These are phyloP conservation scores for Colletotrichum karsti DNA, from an alignment of 2,329 filamentous ascomycete species.

Conservation along the genomic window DNA sequence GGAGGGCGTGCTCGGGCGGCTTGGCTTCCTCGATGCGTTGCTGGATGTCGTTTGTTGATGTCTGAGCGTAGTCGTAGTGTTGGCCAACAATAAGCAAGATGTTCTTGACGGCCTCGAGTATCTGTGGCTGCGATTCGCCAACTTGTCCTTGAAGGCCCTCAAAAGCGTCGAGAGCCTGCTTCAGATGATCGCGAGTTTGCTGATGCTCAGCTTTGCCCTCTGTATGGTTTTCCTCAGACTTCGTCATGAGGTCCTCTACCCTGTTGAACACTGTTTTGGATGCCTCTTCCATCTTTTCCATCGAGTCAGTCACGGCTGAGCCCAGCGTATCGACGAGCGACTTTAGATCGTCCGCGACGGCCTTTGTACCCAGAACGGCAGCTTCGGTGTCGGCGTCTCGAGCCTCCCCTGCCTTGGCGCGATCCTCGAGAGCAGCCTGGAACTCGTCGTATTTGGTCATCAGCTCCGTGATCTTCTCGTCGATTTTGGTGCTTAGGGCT, in stretches of 20 bases:
- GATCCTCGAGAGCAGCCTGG: constrained; percentile 77
- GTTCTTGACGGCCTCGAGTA: constrained; percentile 86
- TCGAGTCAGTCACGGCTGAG: constrained; percentile 79
- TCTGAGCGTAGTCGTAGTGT: constrained; percentile 89
- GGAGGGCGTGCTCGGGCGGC: constrained; percentile 42
- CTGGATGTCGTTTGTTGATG: constrained; percentile 63
- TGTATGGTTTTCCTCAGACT: constrained; percentile 78
- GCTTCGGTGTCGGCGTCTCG: constrained; percentile 78
- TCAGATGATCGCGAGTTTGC: constrained; percentile 82
- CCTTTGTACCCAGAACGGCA: constrained; percentile 78
- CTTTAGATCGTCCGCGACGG: constrained; percentile 87
- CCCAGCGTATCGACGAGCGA: constrained; percentile 86
- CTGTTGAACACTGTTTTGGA: constrained; percentile 86
- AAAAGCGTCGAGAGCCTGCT: constrained; percentile 76
- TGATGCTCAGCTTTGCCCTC: constrained; percentile 83
- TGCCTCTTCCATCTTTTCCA: constrained; percentile 88
- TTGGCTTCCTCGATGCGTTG: constrained; percentile 70
- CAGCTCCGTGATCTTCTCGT: constrained; percentile 77
- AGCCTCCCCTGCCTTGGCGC: constrained; percentile 76
- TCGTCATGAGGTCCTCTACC: constrained; percentile 80
- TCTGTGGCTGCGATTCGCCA: constrained; percentile 85
- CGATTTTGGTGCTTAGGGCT: constrained; percentile 62
- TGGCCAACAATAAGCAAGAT: constrained; percentile 84
- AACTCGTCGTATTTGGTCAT: constrained; percentile 90
- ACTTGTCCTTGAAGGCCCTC: constrained; percentile 82